These are phyloP conservation scores for Phascolomyces articulosus DNA, from an alignment of 371 early-diverging fungal genomes.

Conservation along the genomic window DNA sequence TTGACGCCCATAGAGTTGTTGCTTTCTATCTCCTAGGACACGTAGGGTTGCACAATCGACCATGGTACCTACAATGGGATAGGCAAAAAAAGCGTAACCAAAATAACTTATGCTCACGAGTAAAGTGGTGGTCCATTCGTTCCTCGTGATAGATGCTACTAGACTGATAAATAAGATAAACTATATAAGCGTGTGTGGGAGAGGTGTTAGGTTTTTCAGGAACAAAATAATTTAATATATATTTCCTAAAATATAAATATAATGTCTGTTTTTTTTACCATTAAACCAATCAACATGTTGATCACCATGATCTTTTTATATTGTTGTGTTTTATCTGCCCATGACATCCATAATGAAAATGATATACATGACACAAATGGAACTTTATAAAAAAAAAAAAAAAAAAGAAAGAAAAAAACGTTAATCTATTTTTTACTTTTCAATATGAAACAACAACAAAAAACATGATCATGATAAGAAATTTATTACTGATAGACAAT, in stretches of 20 bases:
- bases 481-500: conserved; percentile 33
- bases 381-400: conserved; percentile 14
- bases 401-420: not conserved
- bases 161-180: conserved; percentile 27
- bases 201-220: no score
- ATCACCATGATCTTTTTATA: conserved; percentile 33
- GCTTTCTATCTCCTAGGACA: conserved; percentile 30
- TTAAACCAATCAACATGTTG: conserved; percentile 34
- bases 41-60: conserved; percentile 30
- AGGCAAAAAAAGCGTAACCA: conserved; percentile 43
- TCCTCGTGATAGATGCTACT: conserved; percentile 29
- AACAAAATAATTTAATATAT: no score
- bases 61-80: conserved; percentile 35
- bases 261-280: conserved; percentile 25
- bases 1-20: conserved; percentile 35
- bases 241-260: no score
- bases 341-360: conserved; percentile 40
- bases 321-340: conserved; percentile 26
- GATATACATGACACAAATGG: conserved; percentile 42
- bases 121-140: conserved; percentile 15
- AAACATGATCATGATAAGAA: not conserved
- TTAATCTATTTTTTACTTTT: no score
- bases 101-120: conserved; percentile 30
- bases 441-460: not conserved
- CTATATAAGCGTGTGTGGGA: conserved; percentile 16